Evolutionary conservation across 108 stramenopile genomes (phyloP).

Genomic region (Pseudonitzschia pungens): DNA sequence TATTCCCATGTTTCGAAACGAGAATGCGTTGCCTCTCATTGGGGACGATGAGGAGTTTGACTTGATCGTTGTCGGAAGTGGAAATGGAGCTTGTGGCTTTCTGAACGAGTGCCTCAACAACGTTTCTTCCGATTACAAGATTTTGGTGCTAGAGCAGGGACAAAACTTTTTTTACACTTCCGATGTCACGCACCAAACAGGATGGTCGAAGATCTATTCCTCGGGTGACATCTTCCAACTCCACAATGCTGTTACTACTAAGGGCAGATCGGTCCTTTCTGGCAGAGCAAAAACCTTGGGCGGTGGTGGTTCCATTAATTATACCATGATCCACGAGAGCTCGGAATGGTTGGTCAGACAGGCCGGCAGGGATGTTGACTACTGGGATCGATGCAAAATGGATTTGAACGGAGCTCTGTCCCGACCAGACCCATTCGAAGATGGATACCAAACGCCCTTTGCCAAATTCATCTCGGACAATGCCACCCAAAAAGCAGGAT

Average conservation of each 20-base stretch:
- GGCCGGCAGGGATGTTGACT: constrained; percentile 14
- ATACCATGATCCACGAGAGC: constrained; percentile 27
- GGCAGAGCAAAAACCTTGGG: constrained; percentile 37
- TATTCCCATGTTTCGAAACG: constrained; percentile 1
- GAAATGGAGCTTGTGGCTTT: constrained; percentile 41
- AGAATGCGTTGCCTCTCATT: constrained; percentile 10
- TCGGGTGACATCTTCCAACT: constrained; percentile 24
- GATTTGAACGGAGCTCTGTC: constrained; percentile 9
- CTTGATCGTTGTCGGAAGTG: constrained; percentile 31
- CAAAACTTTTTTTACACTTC: constrained; percentile 32
- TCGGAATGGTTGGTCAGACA: constrained; percentile 29
- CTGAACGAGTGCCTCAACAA: constrained; percentile 17
- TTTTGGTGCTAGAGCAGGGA: constrained; percentile 34
- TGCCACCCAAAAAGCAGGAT: background rate
- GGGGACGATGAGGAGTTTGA: constrained; percentile 20
- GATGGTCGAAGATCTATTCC: constrained; percentile 30
- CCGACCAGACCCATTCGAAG: constrained; percentile 23
- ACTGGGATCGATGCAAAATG: constrained; percentile 27
- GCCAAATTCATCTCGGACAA: constrained; percentile 23
- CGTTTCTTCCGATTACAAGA: background rate
- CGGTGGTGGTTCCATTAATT: constrained; percentile 35
- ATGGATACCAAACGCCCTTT: constrained; percentile 22
- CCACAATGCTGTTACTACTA: constrained; percentile 26
- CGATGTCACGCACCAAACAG: constrained; percentile 36
- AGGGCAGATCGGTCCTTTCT: constrained; percentile 21